These are phyloP conservation scores for Leucogyrophana mollusca DNA, from an alignment of 768 basidiomycete species.

Conservation along the genomic window DNA sequence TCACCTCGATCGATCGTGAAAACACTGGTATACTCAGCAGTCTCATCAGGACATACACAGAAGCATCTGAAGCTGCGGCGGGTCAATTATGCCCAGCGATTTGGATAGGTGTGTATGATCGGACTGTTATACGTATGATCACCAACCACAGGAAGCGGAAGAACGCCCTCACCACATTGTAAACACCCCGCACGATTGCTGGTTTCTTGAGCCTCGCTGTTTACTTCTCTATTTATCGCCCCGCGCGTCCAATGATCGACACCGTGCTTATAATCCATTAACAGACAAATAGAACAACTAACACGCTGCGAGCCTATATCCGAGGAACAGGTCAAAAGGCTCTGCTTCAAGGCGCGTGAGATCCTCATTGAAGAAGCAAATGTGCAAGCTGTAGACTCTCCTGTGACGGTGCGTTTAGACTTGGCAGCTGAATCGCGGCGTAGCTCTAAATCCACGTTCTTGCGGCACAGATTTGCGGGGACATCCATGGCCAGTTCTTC, in stretches of 20 bases:
- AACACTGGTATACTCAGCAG: too few relatives aligned
- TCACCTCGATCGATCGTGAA: too few relatives aligned
- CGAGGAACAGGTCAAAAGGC: constrained; percentile 91
- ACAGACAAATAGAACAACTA: constrained; percentile 92
- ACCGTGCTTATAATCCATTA: constrained; percentile 2
- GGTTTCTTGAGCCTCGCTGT: background rate
- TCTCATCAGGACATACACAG: too few relatives aligned
- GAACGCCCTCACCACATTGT: background rate
- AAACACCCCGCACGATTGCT: background rate
- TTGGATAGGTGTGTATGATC: constrained; percentile 49
- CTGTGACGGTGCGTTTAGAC: constrained; percentile 74
- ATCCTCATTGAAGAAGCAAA: constrained; percentile 98
- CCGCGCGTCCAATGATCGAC: background rate
- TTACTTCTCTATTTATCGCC: background rate
- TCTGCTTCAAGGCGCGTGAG: constrained; percentile 95
- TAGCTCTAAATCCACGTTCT: constrained; percentile 24
- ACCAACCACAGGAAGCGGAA: constrained; percentile 1
- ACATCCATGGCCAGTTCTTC: constrained; percentile 97
- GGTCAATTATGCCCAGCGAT: constrained; percentile 47
- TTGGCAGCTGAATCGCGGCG: constrained; percentile 8
- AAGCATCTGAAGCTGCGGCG: too few relatives aligned
- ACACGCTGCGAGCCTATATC: constrained; percentile 93
- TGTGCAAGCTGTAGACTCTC: constrained; percentile 93
- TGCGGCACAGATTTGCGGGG: constrained; percentile 73
- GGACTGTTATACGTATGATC: constrained; percentile 20